A percentile compares a stretch with the other conserved stretches of the same genome.
These are phyloP conservation scores for Cercospora zeina DNA, from an alignment of 2,329 filamentous ascomycete species.

Conservation along the genomic window DNA sequence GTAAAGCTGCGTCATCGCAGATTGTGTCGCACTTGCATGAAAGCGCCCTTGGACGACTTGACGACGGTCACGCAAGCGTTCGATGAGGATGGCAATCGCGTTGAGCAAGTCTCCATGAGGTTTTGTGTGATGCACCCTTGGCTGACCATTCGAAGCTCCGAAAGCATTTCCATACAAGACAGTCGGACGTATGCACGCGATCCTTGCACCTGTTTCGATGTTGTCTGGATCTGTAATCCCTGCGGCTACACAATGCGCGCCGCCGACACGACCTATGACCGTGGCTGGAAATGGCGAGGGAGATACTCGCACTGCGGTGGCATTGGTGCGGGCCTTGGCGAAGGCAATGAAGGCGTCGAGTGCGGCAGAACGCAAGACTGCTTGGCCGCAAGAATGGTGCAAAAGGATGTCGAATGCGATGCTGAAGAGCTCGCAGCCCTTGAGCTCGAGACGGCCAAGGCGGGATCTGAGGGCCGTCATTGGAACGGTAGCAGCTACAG, in stretches of 20 bases:
- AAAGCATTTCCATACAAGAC: constrained; percentile 8
- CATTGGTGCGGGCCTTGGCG: constrained; percentile 81
- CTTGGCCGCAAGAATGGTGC: constrained; percentile 72
- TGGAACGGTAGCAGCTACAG: constrained; percentile 71
- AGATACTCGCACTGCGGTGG: constrained; percentile 79
- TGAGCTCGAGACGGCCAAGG: constrained; percentile 38
- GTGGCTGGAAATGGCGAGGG: constrained; percentile 85
- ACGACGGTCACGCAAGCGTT: constrained; percentile 36
- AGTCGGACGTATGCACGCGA: constrained; percentile 49
- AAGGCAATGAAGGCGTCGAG: constrained; percentile 82
- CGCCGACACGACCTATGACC: constrained; percentile 59
- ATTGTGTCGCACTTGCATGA: constrained; percentile 73
- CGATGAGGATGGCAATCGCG: constrained; percentile 18
- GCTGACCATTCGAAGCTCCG: constrained; percentile 1
- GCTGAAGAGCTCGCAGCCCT: constrained; percentile 67
- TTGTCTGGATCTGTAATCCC: constrained; percentile 81
- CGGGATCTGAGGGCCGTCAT: constrained; percentile 32
- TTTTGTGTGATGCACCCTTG: not conserved
- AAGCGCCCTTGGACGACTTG: constrained; percentile 63
- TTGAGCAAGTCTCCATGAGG: constrained; percentile 20
- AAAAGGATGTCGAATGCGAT: constrained; percentile 83
- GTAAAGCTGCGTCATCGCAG: constrained; percentile 77
- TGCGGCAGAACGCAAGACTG: constrained; percentile 79
- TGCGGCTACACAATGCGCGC: constrained; percentile 72
- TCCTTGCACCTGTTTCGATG: constrained; percentile 60